Conservation (phyloP, 2,329 filamentous ascomycete species). For the Onygenales sp. region DNA sequence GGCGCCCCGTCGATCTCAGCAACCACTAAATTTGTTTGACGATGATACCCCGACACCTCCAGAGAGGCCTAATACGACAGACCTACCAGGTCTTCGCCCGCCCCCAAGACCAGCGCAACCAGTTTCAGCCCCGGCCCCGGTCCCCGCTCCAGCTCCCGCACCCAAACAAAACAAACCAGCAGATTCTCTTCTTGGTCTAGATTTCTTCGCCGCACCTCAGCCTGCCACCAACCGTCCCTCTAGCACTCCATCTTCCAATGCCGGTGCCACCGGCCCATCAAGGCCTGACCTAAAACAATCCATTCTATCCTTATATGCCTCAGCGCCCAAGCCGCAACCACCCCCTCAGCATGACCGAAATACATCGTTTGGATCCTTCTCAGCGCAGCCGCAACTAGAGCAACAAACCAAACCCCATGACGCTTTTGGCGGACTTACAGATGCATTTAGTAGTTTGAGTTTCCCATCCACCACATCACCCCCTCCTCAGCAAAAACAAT, state of each 20-base stretch:
- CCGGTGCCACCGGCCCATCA: conserved; percentile 50
- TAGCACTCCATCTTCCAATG: conserved; percentile 61
- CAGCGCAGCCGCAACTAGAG: conserved; percentile 37
- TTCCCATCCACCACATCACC: conserved; percentile 46
- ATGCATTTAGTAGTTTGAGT: conserved; percentile 67
- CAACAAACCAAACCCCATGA: conserved; percentile 30
- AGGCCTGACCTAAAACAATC: conserved; percentile 94
- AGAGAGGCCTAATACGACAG: conserved; percentile 62
- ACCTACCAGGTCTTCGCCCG: conserved; percentile 22
- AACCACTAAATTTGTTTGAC: conserved; percentile 71
- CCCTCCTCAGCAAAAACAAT: conserved; percentile 21
- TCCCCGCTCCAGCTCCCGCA: conserved; percentile 43
- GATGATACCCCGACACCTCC: conserved; percentile 53
- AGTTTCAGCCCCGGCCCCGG: not conserved
- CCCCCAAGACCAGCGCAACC: not conserved
- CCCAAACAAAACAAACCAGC: conserved; percentile 57
- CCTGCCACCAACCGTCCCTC: conserved; percentile 65
- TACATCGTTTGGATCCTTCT: conserved; percentile 60
- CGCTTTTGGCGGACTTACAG: conserved; percentile 58
- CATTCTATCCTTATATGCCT: conserved; percentile 88
- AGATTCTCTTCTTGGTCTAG: conserved; percentile 82
- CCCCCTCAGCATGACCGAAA: conserved; percentile 47
- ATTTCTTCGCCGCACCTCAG: conserved; percentile 72
- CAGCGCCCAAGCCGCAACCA: conserved; percentile 56
- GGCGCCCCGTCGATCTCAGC: conserved; percentile 28